Conservation (phyloP, 2,329 filamentous ascomycete genomes). For the Trichoderma polysporum region DNA sequence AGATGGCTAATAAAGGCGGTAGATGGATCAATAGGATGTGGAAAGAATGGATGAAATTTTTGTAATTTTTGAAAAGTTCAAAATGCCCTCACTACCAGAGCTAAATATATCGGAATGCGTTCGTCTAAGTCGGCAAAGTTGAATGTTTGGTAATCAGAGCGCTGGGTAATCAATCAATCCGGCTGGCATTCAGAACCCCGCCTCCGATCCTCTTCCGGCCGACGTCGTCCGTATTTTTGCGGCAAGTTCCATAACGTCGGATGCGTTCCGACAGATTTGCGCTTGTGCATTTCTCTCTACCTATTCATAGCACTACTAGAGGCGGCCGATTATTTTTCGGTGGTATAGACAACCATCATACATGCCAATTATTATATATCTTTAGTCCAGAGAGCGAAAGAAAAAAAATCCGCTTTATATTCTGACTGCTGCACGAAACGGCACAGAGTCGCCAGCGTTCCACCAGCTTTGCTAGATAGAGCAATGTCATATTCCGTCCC, state of each 20-base stretch:
- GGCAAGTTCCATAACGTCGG: constrained; percentile 1
- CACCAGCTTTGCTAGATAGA: neutral
- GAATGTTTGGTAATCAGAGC: neutral
- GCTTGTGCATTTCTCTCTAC: neutral
- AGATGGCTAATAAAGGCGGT: no score
- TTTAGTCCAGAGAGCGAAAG: neutral
- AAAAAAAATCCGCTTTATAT: neutral
- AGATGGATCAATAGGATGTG: no score
- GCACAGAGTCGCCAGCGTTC: neutral
- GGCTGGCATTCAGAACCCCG: neutral
- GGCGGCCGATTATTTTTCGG: neutral
- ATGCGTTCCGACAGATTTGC: neutral
- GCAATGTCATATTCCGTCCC: neutral
- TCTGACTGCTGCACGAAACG: neutral
- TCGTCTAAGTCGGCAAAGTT: neutral
- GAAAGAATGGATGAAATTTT: neutral
- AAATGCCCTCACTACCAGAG: neutral
- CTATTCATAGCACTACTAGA: neutral
- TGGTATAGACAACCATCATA: neutral
- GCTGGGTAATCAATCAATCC: neutral
- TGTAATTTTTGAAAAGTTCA: neutral
- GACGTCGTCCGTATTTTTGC: neutral
- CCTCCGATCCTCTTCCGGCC: neutral
- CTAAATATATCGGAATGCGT: neutral
- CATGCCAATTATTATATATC: neutral